Conservation (phyloP, 495 filamentous ascomycete genomes). For the Aspergillus wentii region DNA sequence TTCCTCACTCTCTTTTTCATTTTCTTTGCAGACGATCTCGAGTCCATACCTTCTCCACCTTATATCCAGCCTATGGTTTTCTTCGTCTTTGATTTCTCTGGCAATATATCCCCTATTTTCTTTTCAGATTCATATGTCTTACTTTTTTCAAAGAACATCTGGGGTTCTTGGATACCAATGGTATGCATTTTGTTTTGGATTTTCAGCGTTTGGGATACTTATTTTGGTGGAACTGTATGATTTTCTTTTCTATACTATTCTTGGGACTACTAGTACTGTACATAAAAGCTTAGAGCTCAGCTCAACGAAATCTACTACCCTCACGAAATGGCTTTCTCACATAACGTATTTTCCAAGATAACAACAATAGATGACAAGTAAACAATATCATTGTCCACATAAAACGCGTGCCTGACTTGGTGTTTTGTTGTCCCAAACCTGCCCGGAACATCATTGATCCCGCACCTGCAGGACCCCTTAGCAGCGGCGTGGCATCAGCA, state of each 20-base stretch:
- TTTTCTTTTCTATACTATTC: no score
- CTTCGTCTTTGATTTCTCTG: neutral
- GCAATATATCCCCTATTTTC: neutral
- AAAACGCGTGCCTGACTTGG: slow-evolving; percentile 6
- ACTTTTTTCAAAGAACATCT: neutral
- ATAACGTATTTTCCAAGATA: no score
- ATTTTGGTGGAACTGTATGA: slow-evolving; percentile 4
- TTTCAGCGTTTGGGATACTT: no score
- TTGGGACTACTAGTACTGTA: no score
- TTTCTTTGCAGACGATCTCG: no score
- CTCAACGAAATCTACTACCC: no score
- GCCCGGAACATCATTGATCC: slow-evolving; percentile 8
- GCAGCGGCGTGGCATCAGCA: slow-evolving; percentile 25
- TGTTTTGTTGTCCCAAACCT: neutral
- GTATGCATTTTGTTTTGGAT: no score
- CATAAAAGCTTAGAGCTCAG: no score
- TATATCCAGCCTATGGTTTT: neutral
- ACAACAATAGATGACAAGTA: no score
- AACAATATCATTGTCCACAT: no score
- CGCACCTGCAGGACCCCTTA: slow-evolving; percentile 4
- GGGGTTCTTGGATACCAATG: no score
- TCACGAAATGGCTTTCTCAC: no score
- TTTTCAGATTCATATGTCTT: slow-evolving; percentile 6
- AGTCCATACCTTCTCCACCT: neutral
- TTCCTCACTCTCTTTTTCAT: slow-evolving; percentile 1